Conservation (phyloP, 2,329 filamentous ascomycete species). For the Coniochaeta sp. region DNA sequence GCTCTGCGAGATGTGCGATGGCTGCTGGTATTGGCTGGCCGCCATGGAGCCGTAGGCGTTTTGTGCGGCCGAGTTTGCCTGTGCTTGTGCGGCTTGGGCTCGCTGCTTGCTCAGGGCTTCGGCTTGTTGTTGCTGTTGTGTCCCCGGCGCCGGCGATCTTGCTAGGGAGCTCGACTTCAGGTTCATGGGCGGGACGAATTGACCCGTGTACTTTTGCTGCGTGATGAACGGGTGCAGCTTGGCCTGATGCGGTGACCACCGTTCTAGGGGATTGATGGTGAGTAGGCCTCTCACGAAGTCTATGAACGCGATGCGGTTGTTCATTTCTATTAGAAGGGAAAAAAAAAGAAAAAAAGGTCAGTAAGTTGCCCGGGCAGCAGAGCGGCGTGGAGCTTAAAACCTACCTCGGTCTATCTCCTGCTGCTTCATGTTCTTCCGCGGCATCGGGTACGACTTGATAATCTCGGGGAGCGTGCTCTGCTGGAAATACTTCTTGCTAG, state of each 20-base stretch:
- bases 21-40: constrained; percentile 41
- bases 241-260: constrained; percentile 97
- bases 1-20: constrained; percentile 3
- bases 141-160: constrained; percentile 83
- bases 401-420: constrained; percentile 91
- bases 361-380: neutral
- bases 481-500: constrained; percentile 99
- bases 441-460: constrained; percentile 97
- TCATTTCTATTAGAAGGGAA: too few species aligned
- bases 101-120: constrained; percentile 91
- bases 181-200: constrained; percentile 96
- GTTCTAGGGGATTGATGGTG: constrained; percentile 89
- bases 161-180: constrained; percentile 80
- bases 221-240: constrained; percentile 98
- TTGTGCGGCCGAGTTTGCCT: constrained; percentile 62
- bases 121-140: constrained; percentile 91
- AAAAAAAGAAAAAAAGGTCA: constrained; percentile 11
- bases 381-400: constrained; percentile 16
- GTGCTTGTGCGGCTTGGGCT: constrained; percentile 61
- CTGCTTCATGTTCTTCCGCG: constrained; percentile 98
- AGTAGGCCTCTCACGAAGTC: constrained; percentile 92
- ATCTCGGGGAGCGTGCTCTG: constrained; percentile 92
- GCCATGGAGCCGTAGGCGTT: constrained; percentile 53
- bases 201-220: constrained; percentile 92
- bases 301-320: constrained; percentile 94